These are phyloP conservation scores for Schrenkiella parvula DNA, from an alignment of 345 rosid genomes.

Conservation along the genomic window DNA sequence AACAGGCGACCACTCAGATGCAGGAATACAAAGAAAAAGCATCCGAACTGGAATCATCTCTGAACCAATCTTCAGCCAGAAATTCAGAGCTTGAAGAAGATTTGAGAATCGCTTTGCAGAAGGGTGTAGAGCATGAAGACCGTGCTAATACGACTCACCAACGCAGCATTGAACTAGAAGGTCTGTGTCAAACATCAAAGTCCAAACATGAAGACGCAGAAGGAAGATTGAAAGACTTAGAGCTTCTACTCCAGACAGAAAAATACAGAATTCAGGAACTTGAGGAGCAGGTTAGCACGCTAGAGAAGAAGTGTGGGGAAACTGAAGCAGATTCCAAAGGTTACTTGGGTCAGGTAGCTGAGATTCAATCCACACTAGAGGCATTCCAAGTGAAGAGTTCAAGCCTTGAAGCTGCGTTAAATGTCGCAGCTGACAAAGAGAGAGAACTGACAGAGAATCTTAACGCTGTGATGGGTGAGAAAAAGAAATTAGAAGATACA, in stretches of 20 bases:
- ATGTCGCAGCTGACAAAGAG: constrained; percentile 60
- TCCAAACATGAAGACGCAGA: constrained; percentile 70
- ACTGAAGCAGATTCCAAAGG: constrained; percentile 62
- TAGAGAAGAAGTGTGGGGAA: constrained; percentile 65
- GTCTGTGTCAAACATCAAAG: constrained; percentile 54
- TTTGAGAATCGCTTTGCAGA: constrained; percentile 47
- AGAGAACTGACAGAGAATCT: constrained; percentile 53
- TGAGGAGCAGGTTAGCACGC: constrained; percentile 62
- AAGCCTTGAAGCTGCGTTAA: constrained; percentile 68
- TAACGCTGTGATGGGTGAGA: constrained; percentile 53
- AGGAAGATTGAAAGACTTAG: constrained; percentile 70
- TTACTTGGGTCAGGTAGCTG: constrained; percentile 47
- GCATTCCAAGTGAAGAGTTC: constrained; percentile 61
- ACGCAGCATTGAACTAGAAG: constrained; percentile 68
- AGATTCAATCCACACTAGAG: constrained; percentile 69
- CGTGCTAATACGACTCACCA: constrained; percentile 54
- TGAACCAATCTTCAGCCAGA: constrained; percentile 42
- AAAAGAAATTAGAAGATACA: constrained; percentile 61
- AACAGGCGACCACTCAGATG: constrained; percentile 39
- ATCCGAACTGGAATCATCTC: constrained; percentile 50
- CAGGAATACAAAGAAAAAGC: constrained; percentile 53
- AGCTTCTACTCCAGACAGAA: constrained; percentile 87
- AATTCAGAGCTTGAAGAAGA: constrained; percentile 59
- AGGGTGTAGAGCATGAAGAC: constrained; percentile 67
- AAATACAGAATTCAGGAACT: constrained; percentile 88